Base-by-base conservation (phyloP, 352 stramenopile species). In the Pythium pectinolyticum region DNA sequence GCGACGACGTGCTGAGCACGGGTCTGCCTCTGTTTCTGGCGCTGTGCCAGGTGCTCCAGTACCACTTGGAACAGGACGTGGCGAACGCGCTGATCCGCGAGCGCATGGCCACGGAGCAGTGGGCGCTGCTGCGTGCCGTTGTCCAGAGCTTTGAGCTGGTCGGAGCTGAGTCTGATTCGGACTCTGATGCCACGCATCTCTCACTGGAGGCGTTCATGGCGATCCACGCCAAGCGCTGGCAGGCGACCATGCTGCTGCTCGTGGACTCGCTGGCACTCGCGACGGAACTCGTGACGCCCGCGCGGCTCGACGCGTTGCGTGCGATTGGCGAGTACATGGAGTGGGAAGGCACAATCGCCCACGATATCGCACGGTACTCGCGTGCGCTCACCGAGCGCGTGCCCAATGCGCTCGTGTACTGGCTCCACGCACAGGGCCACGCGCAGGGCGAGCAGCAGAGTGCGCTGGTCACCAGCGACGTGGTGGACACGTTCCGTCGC, bases 11-110 rank as follows among this genome's bases (percentile, higher is more conserved):
- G 22, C 69, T 94, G 32, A 76, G 73, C 41, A 90, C 81, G 3
- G 85, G 85, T 1, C 74, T 94, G 27, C 83, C 85, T 17, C 67
- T 94, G 27, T 86, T 94, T 40, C 61, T 94, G 20, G 77, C 85
- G 41, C 66, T 94, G 28, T 91, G 80, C 74, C 82, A 94, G 53
- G 84, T 92, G 45, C 76, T 94, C 40, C 80, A 92, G 51, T 94
- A 94, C 70, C 85, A 92, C 67, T 78, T 94, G 17, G 85, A 94
- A 52, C 85, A 94, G 64, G 85, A 94, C 55, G 82, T 94, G 19
- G 67, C 78, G 15, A 69, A 83, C 57, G 66, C 82, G 51, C 63
- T 86, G 30, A 73, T 92, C 19, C 81, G 75, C n/a, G 50, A 81
- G 46, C 77, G 70, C 11, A 63, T 94, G 5, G 71, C 86, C 32